Base-by-base conservation (phyloP, 306 rosid species). In the Rosa chinensis region DNA sequence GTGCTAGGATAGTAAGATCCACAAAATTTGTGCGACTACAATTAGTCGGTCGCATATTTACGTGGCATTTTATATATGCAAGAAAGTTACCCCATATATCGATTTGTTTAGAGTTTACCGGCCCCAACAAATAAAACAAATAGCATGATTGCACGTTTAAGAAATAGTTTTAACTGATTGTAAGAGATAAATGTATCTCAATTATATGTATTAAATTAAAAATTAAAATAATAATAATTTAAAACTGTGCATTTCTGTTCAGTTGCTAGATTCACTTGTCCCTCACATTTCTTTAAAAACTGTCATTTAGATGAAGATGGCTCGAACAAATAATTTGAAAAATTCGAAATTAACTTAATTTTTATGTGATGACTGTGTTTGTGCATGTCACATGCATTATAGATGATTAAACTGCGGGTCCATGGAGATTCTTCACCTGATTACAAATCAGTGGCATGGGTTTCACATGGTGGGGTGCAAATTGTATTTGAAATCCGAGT, bases 381-480 rank as follows among this genome's bases (percentile, higher is more conserved):
- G 82, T 80, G 76, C 53, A 67, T 58, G 82, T 72, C 79, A 77
- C 76, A n/a, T 80, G 12, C 4, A 74, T 42, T 8, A 66, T 1
- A n/a, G 52, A 74, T 28, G 66, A 63, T 53, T 43, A 55, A 18
- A 13, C 25, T 45, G 74, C 52, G 78, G 63, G 23, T 3, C 23
- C 20, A 28, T 21, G 53, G 72, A 84, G 85, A 82, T 85, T 88
- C 86, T 62, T 62, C 67, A 62, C 82, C 72, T 39, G 66, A 63
- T 63, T 63, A 23, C n/a, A 76, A 21, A 76, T 56, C 45, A 28
- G 74, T 40, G 77, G 47, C 42, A 43, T 83, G 87, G 85, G 67
- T 44, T 74, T 81, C 91, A 88, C 90, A 84, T 88, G 93, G 84
- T 48, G 64, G 79, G 85, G 61, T 37, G 68, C 80, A 2, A 73